These are phyloP conservation scores for Termitomyces sp. DNA, from an alignment of 768 basidiomycete genomes.

Conservation along the genomic window DNA sequence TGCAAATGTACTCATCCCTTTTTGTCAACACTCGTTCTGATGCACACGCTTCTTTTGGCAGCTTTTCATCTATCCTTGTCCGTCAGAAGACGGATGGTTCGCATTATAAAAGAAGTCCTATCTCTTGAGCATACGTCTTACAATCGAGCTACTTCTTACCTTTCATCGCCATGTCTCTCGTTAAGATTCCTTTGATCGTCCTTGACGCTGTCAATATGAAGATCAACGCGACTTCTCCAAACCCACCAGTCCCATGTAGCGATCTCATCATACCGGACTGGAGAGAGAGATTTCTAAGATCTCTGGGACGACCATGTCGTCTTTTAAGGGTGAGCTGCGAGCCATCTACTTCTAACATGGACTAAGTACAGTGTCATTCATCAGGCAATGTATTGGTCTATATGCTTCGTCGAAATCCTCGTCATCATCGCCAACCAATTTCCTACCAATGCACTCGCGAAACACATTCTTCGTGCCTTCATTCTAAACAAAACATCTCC, in stretches of 20 bases:
- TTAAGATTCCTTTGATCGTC: constrained; percentile 36
- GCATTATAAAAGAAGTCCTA: neutral
- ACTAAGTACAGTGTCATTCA: neutral
- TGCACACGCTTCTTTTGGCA: constrained; percentile 8
- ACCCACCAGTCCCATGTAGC: constrained; percentile 23
- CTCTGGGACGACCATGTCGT: constrained; percentile 25
- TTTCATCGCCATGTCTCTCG: constrained; percentile 20
- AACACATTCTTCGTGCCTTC: constrained; percentile 18
- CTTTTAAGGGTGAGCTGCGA: constrained; percentile 27
- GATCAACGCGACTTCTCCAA: constrained; percentile 36
- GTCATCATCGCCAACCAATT: constrained; percentile 26
- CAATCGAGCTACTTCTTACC: neutral
- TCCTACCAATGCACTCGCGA: constrained; percentile 17
- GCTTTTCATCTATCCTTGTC: neutral
- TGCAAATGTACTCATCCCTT: neutral
- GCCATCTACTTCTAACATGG: neutral
- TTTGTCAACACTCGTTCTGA: constrained; percentile 7
- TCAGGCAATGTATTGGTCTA: constrained; percentile 29
- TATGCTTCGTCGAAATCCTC: constrained; percentile 26
- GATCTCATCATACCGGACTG: constrained; percentile 31
- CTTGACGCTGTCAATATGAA: constrained; percentile 35
- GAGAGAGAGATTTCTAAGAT: constrained; percentile 30
- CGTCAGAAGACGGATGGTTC: constrained; percentile 6
- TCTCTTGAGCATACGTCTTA: neutral
- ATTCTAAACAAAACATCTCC: constrained; percentile 15